Evolutionary conservation across 176 grass and related monocot species (phyloP), one percentile per base, ranked within the genome.

Genomic region (Musa schizocarpa): DNA sequence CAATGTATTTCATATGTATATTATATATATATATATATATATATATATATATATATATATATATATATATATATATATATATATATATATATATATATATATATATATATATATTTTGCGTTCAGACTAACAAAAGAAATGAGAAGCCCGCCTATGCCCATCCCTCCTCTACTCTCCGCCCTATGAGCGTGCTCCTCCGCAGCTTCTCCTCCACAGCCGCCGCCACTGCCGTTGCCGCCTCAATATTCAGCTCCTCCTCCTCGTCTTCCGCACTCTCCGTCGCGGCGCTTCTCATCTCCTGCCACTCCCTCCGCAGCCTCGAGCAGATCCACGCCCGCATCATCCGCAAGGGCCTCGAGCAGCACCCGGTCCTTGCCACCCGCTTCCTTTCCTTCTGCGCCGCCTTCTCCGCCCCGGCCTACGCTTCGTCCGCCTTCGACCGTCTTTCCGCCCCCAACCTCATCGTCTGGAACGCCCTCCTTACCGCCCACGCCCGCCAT

Each of bases 281-380:
- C 13, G 68, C 68, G 11, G 19, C 54, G 0, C 78, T 80, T 13
- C 72, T 74, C 67, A 49, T 49, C 17, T 57, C 17, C 66, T 75
- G 85, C 26, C 58, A 77, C 19, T 72, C 63, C 12, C 72, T 83
- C 55, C 75, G 80, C 43, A 69, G 83, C 16, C 90, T 97, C 48
- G 81, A 90, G 52, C 79, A 68, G 55, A 74, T 93, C 77, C 90
- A 97, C 82, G 80, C 81, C 52, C 83, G 88, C 14, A 87, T 97
- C 80, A 82, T 89, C 26, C 87, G 85, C 68, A 77, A 77, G n/a
- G 81, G 80, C 62, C 76, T 87, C 71, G 81, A 82, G 63, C 85
- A 81, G 14, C 76, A 87, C 24, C 80, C 75, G 9, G 52, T 77
- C 53, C 71, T 82, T 21, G 80, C 78, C 51, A 84, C 85, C 74